Evolutionary conservation across 306 rosid genomes (phyloP).

Genomic region (Argentina anserina): DNA sequence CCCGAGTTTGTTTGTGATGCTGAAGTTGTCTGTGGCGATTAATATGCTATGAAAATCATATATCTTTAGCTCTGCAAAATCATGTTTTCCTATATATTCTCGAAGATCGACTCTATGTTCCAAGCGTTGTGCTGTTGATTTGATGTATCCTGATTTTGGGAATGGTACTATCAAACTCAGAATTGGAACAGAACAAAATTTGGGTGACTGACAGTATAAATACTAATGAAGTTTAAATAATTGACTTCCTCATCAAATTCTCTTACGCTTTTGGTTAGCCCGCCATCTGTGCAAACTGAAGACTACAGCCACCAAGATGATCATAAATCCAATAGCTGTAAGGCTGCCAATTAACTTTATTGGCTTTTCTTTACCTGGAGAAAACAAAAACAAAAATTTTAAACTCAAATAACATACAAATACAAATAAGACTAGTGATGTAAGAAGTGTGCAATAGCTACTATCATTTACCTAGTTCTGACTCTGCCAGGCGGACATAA

Average conservation of each 20-base stretch:
- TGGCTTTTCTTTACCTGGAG: not conserved
- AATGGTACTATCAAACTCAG: not conserved
- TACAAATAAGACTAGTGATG: not conserved
- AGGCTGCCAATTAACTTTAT: constrained; percentile 5
- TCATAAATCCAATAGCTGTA: not conserved
- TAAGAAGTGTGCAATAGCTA: not conserved
- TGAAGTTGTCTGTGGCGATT: not conserved
- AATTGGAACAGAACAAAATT: not conserved
- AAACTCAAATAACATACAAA: not conserved
- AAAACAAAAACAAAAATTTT: not conserved
- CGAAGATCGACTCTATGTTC: not conserved
- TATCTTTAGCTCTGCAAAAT: not conserved
- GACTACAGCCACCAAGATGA: not conserved
- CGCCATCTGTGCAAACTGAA: not conserved
- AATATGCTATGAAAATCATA: not conserved
- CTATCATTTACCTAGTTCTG: not conserved
- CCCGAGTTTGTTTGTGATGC: not conserved
- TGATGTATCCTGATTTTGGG: not conserved
- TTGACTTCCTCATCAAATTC: not conserved
- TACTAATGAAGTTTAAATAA: not conserved
- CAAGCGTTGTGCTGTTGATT: not conserved
- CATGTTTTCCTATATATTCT: not conserved
- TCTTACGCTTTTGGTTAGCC: constrained; percentile 13
- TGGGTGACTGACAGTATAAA: not conserved
- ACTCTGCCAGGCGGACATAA: not conserved